Conservation (phyloP, 305 asterid genomes). For the Fraxinus nigra region DNA sequence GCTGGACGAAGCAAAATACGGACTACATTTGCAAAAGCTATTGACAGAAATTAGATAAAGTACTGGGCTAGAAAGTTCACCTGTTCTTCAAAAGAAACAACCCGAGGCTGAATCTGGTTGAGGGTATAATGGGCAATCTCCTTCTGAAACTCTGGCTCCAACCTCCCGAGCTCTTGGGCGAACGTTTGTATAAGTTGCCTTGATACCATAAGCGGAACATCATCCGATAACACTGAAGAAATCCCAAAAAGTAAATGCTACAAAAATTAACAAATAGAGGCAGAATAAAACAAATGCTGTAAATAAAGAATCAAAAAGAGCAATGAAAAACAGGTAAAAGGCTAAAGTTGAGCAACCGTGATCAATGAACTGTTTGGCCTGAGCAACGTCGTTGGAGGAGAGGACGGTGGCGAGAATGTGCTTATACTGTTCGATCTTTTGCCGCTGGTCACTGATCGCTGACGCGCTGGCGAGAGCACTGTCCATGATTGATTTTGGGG, state of each 20-base stretch:
- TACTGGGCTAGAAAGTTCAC: slow-evolving; percentile 24
- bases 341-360: slow-evolving; percentile 58
- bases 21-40: neutral
- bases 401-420: slow-evolving; percentile 81
- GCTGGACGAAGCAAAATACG: neutral
- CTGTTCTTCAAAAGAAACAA: slow-evolving; percentile 95
- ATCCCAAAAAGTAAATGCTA: neutral
- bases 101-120: slow-evolving; percentile 93
- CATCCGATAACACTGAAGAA: slow-evolving; percentile 72
- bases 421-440: slow-evolving; percentile 91
- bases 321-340: neutral
- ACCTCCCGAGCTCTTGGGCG: slow-evolving; percentile 83
- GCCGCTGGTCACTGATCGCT: slow-evolving; percentile 90
- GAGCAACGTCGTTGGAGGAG: slow-evolving; percentile 65
- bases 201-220: slow-evolving; percentile 91
- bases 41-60: neutral
- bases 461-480: slow-evolving; percentile 86
- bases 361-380: slow-evolving; percentile 75
- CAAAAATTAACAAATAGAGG: neutral
- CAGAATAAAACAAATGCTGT: neutral
- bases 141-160: slow-evolving; percentile 86
- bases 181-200: slow-evolving; percentile 90
- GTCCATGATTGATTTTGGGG: slow-evolving; percentile 46
- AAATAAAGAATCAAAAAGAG: neutral
- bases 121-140: slow-evolving; percentile 86